A percentile compares a stretch with the other conserved stretches of the same genome.
These are phyloP conservation scores for Amylostereum areolatum DNA, from an alignment of 1,284 basidiomycete species.

Conservation along the genomic window DNA sequence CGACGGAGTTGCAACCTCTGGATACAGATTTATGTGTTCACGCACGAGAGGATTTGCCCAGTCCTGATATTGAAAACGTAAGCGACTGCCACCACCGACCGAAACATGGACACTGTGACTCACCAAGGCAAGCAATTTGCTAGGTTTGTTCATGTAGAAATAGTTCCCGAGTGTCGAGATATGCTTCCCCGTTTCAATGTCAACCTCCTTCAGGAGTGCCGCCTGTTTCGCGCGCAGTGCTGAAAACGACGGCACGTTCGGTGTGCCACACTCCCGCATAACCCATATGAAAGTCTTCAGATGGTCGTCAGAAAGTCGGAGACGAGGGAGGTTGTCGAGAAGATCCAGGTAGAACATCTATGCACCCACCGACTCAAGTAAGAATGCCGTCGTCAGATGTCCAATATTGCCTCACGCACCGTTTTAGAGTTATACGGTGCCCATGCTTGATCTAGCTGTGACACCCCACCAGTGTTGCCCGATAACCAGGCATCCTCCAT, in stretches of 20 bases:
- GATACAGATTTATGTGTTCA: constrained; percentile 23
- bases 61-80: constrained; percentile 18
- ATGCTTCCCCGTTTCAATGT: constrained; percentile 16
- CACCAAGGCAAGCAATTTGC: constrained; percentile 20
- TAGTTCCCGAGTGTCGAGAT: constrained; percentile 21
- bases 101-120: background rate
- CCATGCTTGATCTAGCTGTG: too few relatives aligned
- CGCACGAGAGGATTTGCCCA: constrained; percentile 29
- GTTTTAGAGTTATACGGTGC: too few relatives aligned
- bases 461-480: background rate
- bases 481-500: too few relatives aligned
- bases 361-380: too few relatives aligned
- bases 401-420: too few relatives aligned
- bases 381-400: too few relatives aligned
- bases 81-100: background rate
- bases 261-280: constrained; percentile 23
- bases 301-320: constrained; percentile 26
- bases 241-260: constrained; percentile 24
- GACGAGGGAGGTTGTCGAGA: constrained; percentile 26
- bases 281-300: constrained; percentile 27
- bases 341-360: constrained; percentile 30
- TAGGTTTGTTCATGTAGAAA: constrained; percentile 26
- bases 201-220: constrained; percentile 10
- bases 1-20: constrained; percentile 18
- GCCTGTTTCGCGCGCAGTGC: constrained; percentile 21